Conservation (phyloP, 768 basidiomycete genomes). For the Termitomyces sp. region DNA sequence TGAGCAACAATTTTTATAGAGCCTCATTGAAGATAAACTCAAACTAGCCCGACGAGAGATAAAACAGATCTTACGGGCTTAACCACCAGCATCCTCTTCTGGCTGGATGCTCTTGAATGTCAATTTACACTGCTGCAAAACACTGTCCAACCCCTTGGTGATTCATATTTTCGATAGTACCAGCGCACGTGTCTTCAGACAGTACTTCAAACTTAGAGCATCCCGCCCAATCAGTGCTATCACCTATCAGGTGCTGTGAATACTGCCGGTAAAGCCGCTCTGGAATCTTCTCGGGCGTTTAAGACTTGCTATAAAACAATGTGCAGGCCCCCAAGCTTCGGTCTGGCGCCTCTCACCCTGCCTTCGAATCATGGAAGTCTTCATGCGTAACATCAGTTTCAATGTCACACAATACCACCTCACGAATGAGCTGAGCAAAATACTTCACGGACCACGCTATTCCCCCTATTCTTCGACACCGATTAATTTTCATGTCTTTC, state of each 20-base stretch:
- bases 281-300: background rate
- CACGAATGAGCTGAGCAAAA: conserved; percentile 31
- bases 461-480: conserved; percentile 20
- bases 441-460: conserved; percentile 46
- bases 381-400: conserved; percentile 34
- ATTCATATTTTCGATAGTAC: background rate
- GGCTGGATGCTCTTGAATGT: background rate
- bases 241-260: background rate
- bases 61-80: conserved; percentile 42
- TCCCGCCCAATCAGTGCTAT: background rate
- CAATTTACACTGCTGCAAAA: background rate
- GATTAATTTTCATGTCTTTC: conserved; percentile 52
- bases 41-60: conserved; percentile 57
- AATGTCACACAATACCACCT: conserved; percentile 26
- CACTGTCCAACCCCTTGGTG: background rate
- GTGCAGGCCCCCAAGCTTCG: background rate
- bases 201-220: background rate
- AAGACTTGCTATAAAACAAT: background rate
- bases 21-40: conserved; percentile 58
- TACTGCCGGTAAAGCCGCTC: background rate
- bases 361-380: conserved; percentile 34
- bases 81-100: background rate
- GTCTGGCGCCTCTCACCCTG: background rate
- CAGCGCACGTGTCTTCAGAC: background rate
- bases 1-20: conserved; percentile 30